Evolutionary conservation across 1,284 basidiomycete genomes (phyloP).

Genomic region (Athelia sp.): DNA sequence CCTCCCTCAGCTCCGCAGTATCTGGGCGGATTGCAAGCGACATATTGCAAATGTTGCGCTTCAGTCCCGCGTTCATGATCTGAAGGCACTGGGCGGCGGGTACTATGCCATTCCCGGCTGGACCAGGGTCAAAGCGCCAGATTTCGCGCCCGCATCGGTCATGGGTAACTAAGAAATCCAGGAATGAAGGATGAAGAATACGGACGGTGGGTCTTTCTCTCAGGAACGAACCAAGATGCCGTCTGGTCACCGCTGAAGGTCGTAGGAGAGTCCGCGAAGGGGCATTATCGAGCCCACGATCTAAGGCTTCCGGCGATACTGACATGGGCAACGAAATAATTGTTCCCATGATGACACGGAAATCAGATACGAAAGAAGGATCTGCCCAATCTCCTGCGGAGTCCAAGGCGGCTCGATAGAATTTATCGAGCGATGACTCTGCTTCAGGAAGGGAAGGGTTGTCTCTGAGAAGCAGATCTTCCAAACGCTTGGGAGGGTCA

Average conservation of each 20-base stretch:
- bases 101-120: not conserved
- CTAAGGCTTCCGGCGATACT: not conserved
- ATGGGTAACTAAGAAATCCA: not conserved
- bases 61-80: not conserved
- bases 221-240: not conserved
- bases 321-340: not conserved
- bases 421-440: not conserved
- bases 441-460: not conserved
- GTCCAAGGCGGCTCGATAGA: not conserved
- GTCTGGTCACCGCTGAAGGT: not conserved
- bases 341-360: not conserved
- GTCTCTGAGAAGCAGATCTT: not conserved
- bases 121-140: not conserved
- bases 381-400: not conserved
- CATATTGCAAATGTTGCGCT: conserved; percentile 1
- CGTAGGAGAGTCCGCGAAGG: no score
- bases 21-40: not conserved
- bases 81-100: not conserved
- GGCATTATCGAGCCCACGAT: not conserved
- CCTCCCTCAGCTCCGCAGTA: not conserved
- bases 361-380: not conserved
- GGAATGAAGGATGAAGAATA: not conserved
- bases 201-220: not conserved
- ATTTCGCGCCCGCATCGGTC: not conserved
- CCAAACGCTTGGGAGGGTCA: not conserved